Percentiles rank a stretch among this genome's conserved stretches.
Conservation (phyloP, 441 rosid genomes). For the Brassica balearica region DNA sequence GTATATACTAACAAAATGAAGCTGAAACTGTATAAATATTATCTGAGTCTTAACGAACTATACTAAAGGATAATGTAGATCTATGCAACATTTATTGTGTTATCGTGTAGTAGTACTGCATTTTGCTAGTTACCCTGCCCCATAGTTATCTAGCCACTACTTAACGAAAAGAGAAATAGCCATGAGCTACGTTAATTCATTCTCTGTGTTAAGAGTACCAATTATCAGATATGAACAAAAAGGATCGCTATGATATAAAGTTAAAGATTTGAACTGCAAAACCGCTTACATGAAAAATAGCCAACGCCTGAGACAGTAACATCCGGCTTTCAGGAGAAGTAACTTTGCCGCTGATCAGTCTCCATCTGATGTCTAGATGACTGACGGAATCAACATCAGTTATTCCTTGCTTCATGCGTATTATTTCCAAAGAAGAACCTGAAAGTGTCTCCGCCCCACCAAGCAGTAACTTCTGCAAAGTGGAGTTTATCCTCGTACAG, state of each 20-base stretch:
- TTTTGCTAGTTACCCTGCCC: conserved; percentile 11
- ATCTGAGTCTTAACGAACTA: not conserved
- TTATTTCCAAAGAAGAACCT: conserved; percentile 54
- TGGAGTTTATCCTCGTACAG: conserved; percentile 68
- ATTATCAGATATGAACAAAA: conserved; percentile 9
- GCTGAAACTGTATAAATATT: not conserved
- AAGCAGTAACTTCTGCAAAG: conserved; percentile 66
- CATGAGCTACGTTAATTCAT: conserved; percentile 1
- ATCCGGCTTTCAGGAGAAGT: conserved; percentile 64
- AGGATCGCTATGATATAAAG: no score
- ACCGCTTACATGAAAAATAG: conserved; percentile 84
- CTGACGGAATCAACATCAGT: conserved; percentile 59
- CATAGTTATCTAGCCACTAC: not conserved
- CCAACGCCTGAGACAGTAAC: conserved; percentile 83
- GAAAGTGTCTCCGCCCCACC: conserved; percentile 66
- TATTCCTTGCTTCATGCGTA: conserved; percentile 67
- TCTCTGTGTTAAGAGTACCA: not conserved
- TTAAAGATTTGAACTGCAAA: no score
- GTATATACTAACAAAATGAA: conserved; percentile 10
- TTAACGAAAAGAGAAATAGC: conserved; percentile 7
- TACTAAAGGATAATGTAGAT: not conserved
- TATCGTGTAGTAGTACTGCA: not conserved
- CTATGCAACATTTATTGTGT: conserved; percentile 13
- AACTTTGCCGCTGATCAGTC: conserved; percentile 76
- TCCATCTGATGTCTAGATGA: conserved; percentile 67